Conservation (phyloP, 192 early-diverging fungal species). For the Coemansia sp. region DNA sequence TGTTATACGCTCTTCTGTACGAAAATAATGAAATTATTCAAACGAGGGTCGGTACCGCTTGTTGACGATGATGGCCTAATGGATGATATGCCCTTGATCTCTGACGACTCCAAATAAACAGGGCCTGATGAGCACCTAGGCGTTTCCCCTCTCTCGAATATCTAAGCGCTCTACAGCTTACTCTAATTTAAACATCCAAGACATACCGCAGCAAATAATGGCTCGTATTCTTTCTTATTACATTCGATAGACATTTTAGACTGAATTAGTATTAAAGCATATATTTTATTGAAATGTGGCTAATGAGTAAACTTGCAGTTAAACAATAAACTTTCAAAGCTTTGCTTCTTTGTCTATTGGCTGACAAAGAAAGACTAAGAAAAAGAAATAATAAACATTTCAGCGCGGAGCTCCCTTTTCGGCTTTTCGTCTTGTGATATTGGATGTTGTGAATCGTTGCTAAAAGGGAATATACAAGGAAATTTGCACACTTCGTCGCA, state of each 20-base stretch:
- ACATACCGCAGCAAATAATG: not conserved
- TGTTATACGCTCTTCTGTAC: conserved; percentile 1
- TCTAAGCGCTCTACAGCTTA: not conserved
- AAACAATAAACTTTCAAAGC: not conserved
- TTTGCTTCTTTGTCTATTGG: not conserved
- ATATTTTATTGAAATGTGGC: not conserved
- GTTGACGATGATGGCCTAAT: conserved; percentile 9
- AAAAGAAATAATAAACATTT: not conserved
- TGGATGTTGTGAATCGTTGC: not conserved
- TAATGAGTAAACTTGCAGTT: not conserved
- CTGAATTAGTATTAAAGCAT: not conserved
- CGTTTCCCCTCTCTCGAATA: not conserved
- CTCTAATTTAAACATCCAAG: not conserved
- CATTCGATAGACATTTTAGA: not conserved
- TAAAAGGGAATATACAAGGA: not conserved
- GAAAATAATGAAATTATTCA: conserved; percentile 6
- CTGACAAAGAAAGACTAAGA: not conserved
- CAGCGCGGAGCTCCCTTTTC: not conserved
- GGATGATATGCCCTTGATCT: not conserved
- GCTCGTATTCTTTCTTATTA: not conserved
- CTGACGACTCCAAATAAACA: not conserved
- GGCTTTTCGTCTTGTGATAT: not conserved
- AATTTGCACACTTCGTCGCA: too few relatives aligned
- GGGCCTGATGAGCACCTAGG: too few relatives aligned
- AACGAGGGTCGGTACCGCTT: conserved; percentile 2